phyloP scores from a whole-genome alignment of 495 filamentous ascomycete genomes.

The Xylaria castorea region DNA sequence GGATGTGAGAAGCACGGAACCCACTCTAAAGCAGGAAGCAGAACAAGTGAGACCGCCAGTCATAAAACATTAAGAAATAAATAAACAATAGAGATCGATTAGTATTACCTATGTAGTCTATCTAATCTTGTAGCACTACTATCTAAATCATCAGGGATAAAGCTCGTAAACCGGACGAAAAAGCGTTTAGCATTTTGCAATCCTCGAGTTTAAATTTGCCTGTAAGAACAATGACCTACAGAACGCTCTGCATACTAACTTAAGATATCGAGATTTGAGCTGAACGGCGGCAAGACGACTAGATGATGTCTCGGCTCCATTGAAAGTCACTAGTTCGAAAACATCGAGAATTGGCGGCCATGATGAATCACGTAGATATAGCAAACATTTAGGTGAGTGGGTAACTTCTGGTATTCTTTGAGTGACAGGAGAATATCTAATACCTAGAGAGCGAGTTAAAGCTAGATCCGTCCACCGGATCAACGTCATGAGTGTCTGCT shows the following conservation, averaged over 20 bases:
- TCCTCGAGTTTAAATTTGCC: background rate
- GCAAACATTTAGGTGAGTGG: constrained; percentile 45
- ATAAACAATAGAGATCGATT: background rate
- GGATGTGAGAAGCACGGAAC: background rate
- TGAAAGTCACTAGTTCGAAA: background rate
- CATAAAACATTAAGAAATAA: background rate
- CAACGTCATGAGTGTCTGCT: constrained; percentile 34
- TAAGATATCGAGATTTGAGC: background rate
- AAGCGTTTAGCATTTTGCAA: background rate
- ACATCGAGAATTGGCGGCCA: background rate
- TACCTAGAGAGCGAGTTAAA: constrained; percentile 64
- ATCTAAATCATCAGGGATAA: background rate
- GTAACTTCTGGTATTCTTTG: constrained; percentile 64
- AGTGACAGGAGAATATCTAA: constrained; percentile 53
- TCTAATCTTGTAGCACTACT: background rate
- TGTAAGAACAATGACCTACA: background rate
- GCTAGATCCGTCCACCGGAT: constrained; percentile 45
- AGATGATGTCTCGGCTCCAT: background rate
- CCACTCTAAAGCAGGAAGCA: background rate
- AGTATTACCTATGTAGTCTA: background rate
- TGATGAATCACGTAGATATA: background rate
- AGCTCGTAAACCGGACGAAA: background rate
- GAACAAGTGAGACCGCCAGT: background rate
- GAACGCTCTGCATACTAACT: background rate
- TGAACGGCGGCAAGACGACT: background rate